phyloP scores from a whole-genome alignment of 2,329 filamentous ascomycete genomes.

The Diplocarpon rosae region DNA sequence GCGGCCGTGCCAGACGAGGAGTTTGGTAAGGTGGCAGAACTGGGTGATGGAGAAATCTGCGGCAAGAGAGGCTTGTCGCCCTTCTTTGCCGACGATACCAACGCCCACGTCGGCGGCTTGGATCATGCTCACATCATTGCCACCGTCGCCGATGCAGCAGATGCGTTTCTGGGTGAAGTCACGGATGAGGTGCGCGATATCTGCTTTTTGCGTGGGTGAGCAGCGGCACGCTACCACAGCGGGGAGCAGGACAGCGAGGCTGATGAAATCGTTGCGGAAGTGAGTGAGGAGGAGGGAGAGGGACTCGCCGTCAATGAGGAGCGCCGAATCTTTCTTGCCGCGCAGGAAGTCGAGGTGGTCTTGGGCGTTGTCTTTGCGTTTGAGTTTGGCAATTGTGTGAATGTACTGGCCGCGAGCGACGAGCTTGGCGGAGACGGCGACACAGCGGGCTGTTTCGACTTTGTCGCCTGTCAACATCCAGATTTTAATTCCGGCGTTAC shows the following conservation, averaged over 20 bases:
- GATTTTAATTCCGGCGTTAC: slow-evolving; percentile 96
- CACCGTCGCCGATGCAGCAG: slow-evolving; percentile 94
- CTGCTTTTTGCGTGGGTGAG: slow-evolving; percentile 93
- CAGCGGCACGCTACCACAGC: slow-evolving; percentile 94
- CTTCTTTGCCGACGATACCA: slow-evolving; percentile 96
- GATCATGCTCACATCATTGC: slow-evolving; percentile 98
- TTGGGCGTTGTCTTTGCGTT: slow-evolving; percentile 72
- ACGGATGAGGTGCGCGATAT: slow-evolving; percentile 83
- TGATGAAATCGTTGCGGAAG: slow-evolving; percentile 77
- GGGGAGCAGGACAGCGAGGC: slow-evolving; percentile 74
- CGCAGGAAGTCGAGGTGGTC: slow-evolving; percentile 82
- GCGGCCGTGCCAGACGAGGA: slow-evolving; percentile 96
- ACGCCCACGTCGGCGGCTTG: slow-evolving; percentile 96
- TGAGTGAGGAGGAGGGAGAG: slow-evolving; percentile 72
- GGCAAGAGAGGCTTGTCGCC: slow-evolving; percentile 83
- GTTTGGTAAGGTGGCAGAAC: slow-evolving; percentile 88
- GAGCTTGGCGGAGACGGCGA: slow-evolving; percentile 88
- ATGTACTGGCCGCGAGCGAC: slow-evolving; percentile 92
- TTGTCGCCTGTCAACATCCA: slow-evolving; percentile 99
- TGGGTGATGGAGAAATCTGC: slow-evolving; percentile 96
- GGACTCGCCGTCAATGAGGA: slow-evolving; percentile 92
- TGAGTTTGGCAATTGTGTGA: slow-evolving; percentile 80
- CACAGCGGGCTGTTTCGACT: slow-evolving; percentile 92
- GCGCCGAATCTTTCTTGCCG: slow-evolving; percentile 74
- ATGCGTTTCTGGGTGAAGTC: slow-evolving; percentile 88